Base-by-base conservation (phyloP, 2,329 filamentous ascomycete genomes). In the Lasiodiplodia sp. region DNA sequence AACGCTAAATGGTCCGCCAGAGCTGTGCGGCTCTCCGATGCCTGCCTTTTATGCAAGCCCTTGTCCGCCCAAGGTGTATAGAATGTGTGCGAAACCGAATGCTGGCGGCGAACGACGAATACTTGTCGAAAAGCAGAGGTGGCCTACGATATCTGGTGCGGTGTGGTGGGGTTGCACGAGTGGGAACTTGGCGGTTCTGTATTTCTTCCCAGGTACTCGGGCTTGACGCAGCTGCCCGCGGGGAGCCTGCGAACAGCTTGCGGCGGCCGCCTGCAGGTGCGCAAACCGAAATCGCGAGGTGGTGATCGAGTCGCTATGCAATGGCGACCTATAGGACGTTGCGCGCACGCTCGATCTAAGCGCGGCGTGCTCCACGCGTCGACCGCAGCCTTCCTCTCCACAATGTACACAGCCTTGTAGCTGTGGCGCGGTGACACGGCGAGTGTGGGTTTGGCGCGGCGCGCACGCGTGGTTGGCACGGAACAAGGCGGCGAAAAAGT, bases 11-110 rank as follows among this genome's bases (percentile, higher is more conserved):
- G 44, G 60, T 38, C n/a, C 25, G 47, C 60, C 47, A 52, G 28
- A 52, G 44, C 60, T 64, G 60, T 64, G 60, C 44, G 60, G 60
- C 60, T 64, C 60, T 64, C 44, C 47, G 60, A 23, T 52, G 60
- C 44, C 60, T 52, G 31, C n/a, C 34, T 51, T 47, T 51, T 51
- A 52, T 64, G 44, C 25, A 25, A 12, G 63, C 51, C 18, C 31
- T 25, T 14, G 37, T 38, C 18, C 63, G 21, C 23, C 63, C 63
- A 44, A 16, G 14, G 7, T 12, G 60, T 18, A 6, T 12, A 25
- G 28, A 38, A 52, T 38, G 2, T 38, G 31, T 25, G 21, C n/a
- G n/a, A 38, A 38, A 51, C 38, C 18, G 3, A 28, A 16, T 12
- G n/a, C 21, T 4, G 7, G 7, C 25, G 47, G 23, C 28, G 60